A percentile compares a stretch with the other conserved stretches of the same genome.
These are phyloP conservation scores for Haberlea rhodopensis DNA, from an alignment of 257 asterid species.

Conservation along the genomic window DNA sequence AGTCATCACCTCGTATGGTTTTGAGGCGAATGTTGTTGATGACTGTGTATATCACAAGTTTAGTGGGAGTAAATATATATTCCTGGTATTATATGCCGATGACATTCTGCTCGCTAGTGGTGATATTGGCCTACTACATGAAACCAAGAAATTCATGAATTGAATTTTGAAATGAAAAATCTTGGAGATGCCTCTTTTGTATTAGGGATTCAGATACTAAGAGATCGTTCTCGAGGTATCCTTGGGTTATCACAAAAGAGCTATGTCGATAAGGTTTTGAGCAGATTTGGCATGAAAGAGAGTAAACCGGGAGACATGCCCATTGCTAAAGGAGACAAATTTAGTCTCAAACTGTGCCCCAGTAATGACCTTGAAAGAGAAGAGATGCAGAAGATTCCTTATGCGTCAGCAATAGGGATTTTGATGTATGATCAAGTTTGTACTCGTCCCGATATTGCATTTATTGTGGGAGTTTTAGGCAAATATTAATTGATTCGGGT, in stretches of 20 bases:
- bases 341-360: background rate
- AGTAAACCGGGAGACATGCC: background rate
- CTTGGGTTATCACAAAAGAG: conserved; percentile 7
- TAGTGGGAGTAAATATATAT: too few relatives aligned
- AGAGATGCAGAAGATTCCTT: too few relatives aligned
- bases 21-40: too few relatives aligned
- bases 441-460: too few relatives aligned
- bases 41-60: too few relatives aligned
- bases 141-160: background rate
- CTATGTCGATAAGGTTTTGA: background rate
- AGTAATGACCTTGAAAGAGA: too few relatives aligned
- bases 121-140: background rate
- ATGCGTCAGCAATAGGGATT: background rate
- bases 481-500: too few relatives aligned
- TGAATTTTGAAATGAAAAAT: conserved; percentile 3
- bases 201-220: background rate
- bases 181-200: conserved; percentile 7
- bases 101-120: background rate
- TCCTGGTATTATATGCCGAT: too few relatives aligned
- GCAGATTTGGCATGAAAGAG: background rate
- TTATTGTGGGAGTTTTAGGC: too few relatives aligned
- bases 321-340: background rate
- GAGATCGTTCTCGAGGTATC: background rate
- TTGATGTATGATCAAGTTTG: background rate
- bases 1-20: too few relatives aligned